Evolutionary conservation across 768 basidiomycete species (phyloP), one percentile per base, ranked within the genome.

Genomic region (Podaxis sp.): DNA sequence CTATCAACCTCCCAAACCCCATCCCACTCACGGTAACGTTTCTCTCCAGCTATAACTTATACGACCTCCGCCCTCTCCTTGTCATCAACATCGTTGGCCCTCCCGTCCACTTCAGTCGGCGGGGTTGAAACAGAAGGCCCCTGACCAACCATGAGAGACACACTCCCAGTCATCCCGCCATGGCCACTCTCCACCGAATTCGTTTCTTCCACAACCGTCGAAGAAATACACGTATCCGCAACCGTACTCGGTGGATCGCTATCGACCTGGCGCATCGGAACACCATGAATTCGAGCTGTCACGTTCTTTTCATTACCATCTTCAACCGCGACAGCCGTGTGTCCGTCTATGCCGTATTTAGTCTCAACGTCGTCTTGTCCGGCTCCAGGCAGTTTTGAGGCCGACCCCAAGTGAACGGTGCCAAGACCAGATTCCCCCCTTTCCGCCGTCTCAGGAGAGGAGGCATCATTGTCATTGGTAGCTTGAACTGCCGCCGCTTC

Each of bases 401-500:
- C 10, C 33, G 33, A 33, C 7, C 10, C 33, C 33, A 33, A 33
- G 10, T 8, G 33, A 33, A 33, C 6, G 33, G 33, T 10, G 33
- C 6, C 33, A 8, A 33, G 10, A 10, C 33, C 41, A 13, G 41
- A n/a, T 44, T n/a, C 44, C 44, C 44, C 20, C 7, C 44, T 20
- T 46, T 46, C 17, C 7, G 20, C 44, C n/a, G 15, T 20, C 8
- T 46, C 20, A 17, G 20, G 17, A 20, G n/a, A 17, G 40, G 17
- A 13, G 37, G 17, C 7, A 30, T 38, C 57, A 52, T 55, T 28
- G 30, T 11, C 52, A 30, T 24, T 13, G 37, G n/a, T 8, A 20
- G 13, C 41, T 24, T 24, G n/a, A 41, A 46, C n/a, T 38, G 54
- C 17, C 22, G 59, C 52, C 20, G 48, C 30, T 58, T 66, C 64